Evolutionary conservation across 2,329 filamentous ascomycete genomes (phyloP), one percentile per base, ranked within the genome.

Genomic region (Penicillium freii): DNA sequence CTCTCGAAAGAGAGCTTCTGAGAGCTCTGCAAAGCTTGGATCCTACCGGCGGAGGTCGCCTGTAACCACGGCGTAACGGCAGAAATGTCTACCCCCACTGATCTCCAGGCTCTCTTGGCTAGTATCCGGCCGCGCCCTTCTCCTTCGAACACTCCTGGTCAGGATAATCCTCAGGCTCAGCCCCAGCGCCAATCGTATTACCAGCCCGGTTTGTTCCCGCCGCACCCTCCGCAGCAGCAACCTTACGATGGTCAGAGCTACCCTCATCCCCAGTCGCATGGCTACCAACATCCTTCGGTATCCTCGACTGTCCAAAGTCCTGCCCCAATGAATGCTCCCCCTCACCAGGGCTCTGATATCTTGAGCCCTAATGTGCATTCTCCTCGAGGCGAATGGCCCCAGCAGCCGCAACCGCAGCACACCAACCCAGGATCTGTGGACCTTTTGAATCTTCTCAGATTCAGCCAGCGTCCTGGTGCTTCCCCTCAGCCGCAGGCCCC

Each of bases 381-480:
- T 56, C 74, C 75, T 34, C 72, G 72, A 46, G 73, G 75, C 64
- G 70, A 76, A 67, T 59, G 76, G 76, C 72, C 75, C 72, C 62
- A 74, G 72, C 58, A 73, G 66, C 51, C 74, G 69, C 51, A 75
- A 72, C 68, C 71, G 70, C 57, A 74, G 61, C 64, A 70, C 23
- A 63, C 68, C 44, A 79, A 77, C 58, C 71, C 75, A 49, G 79
- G 80, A 56, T 79, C 83, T 17, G 79, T 80, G 61, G 84, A 82
- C 66, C 72, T 90, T 62, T 78, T 89, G 58, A 88, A 83, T 67
- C 73, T 89, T 59, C 78, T 90, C 61, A 86, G 86, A 72, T 88
- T 87, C 74, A 86, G 82, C 60, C 78, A 83, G 63, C 73, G 78
- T 39, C 61, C 75, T 33, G 65, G 67, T 54, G 62, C 69, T 51